Percentiles rank a stretch among this genome's conserved stretches.
Conservation (phyloP, 108 stramenopile genomes). For the Skeletonema tropicum region DNA sequence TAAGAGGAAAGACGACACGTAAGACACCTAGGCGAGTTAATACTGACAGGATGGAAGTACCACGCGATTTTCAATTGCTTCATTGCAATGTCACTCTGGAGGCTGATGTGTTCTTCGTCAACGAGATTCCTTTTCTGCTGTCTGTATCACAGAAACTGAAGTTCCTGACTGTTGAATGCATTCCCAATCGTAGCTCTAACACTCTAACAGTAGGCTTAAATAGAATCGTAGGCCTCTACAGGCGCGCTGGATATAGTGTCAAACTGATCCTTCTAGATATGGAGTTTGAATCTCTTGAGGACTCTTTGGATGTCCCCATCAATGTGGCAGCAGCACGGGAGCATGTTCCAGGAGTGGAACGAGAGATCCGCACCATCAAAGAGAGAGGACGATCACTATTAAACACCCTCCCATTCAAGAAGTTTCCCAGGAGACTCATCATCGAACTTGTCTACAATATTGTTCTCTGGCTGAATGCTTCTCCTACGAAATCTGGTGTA, state of each 20-base stretch:
- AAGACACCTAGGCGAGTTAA: constrained; percentile 13
- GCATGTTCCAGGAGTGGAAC: constrained; percentile 16
- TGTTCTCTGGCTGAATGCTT: constrained; percentile 29
- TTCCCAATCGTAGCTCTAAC: constrained; percentile 17
- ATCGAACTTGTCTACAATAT: constrained; percentile 18
- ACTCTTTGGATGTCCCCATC: background rate
- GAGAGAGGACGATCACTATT: constrained; percentile 2
- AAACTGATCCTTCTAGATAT: constrained; percentile 13
- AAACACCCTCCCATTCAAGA: constrained; percentile 18
- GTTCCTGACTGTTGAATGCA: constrained; percentile 36
- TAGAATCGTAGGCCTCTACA: constrained; percentile 1
- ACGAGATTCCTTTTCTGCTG: constrained; percentile 40
- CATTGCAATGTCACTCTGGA: constrained; percentile 30
- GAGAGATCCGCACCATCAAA: constrained; percentile 5
- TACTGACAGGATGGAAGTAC: constrained; percentile 22
- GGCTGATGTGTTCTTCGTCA: constrained; percentile 47
- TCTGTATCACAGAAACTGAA: constrained; percentile 35
- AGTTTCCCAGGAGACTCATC: background rate
- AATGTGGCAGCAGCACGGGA: constrained; percentile 2
- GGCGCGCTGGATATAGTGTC: constrained; percentile 34
- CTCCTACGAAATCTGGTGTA: constrained; percentile 27
- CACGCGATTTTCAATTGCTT: background rate
- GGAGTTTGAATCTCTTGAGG: constrained; percentile 32
- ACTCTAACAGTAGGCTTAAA: background rate
- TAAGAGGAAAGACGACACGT: constrained; percentile 36